These are phyloP conservation scores for Chlorella sp. DNA, from an alignment of 139 green algal species.

Conservation along the genomic window DNA sequence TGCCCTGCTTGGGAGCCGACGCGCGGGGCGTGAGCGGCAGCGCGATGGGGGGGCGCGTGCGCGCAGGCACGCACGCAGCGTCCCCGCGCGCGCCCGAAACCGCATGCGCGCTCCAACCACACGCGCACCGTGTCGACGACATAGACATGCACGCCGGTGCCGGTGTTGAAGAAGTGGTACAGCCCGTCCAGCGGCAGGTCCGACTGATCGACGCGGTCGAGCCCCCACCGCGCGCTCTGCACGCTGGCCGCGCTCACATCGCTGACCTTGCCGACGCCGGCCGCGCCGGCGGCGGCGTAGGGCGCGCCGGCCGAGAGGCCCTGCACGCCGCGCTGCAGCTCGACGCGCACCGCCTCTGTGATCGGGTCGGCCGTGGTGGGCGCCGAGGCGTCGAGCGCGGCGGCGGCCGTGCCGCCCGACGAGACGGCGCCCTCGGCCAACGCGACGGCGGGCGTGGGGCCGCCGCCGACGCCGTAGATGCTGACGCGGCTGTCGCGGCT, in stretches of 20 bases:
- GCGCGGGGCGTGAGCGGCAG: neutral
- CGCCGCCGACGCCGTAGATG: neutral
- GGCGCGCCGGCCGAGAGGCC: neutral
- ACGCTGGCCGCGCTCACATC: no score
- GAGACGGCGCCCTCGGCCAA: neutral
- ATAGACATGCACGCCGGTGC: conserved; percentile 70
- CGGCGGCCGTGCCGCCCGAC: neutral
- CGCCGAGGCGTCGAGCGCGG: neutral
- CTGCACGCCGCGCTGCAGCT: neutral
- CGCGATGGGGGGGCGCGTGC: neutral
- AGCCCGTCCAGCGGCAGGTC: conserved; percentile 59
- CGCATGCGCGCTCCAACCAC: neutral
- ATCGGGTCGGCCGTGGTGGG: neutral
- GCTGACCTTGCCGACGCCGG: no score
- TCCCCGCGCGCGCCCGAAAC: neutral
- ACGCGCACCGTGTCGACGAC: conserved; percentile 65
- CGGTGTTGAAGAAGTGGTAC: conserved; percentile 53
- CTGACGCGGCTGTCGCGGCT: conserved; percentile 13
- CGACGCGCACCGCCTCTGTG: no score
- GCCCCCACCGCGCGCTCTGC: no score
- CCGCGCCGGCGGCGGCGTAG: neutral
- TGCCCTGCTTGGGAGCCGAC: conserved; percentile 25
- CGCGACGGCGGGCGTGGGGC: neutral
- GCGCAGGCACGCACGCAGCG: neutral
- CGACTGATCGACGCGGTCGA: conserved; percentile 71